A percentile compares a stretch with the other conserved stretches of the same genome.
phyloP scores from a whole-genome alignment of 192 early-diverging fungal species.

The Bifiguratus adelaidae region DNA sequence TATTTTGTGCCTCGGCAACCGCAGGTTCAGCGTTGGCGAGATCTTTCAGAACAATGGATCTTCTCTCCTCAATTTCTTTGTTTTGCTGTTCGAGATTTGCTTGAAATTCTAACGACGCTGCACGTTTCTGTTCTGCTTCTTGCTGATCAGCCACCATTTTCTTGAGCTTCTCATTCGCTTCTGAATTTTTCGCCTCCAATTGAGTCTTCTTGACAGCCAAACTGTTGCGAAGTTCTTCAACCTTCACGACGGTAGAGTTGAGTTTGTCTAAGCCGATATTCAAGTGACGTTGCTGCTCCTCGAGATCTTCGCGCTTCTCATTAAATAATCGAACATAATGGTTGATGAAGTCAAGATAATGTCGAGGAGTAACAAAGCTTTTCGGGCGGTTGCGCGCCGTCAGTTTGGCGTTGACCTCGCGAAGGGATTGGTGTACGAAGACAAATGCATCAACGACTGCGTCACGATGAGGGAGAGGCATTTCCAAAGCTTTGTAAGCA shows the following conservation, averaged over 20 bases:
- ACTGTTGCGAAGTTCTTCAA: conserved; percentile 82
- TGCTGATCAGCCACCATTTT: conserved; percentile 94
- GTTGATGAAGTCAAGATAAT: conserved; percentile 95
- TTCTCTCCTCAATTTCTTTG: conserved; percentile 63
- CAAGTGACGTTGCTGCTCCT: conserved; percentile 98
- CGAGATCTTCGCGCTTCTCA: conserved; percentile 89
- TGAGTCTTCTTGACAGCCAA: conserved; percentile 80
- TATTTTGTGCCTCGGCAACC: conserved; percentile 87
- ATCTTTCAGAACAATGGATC: conserved; percentile 72
- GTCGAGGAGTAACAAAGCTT: conserved; percentile 92
- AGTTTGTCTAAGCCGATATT: conserved; percentile 96
- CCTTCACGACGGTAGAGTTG: conserved; percentile 87
- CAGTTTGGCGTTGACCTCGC: conserved; percentile 76
- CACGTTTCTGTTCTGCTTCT: conserved; percentile 84
- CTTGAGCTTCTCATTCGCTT: conserved; percentile 93
- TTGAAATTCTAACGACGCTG: conserved; percentile 69
- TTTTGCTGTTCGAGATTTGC: conserved; percentile 64
- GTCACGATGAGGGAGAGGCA: conserved; percentile 70
- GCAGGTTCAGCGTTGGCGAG: conserved; percentile 95
- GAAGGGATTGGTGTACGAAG: conserved; percentile 83
- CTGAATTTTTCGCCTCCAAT: conserved; percentile 74
- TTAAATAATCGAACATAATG: conserved; percentile 85
- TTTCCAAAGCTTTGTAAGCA: conserved; percentile 56
- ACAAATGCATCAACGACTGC: conserved; percentile 89
- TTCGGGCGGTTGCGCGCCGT: conserved; percentile 68